phyloP scores from a whole-genome alignment of 768 basidiomycete species.

The Phaffia tasmanica region DNA sequence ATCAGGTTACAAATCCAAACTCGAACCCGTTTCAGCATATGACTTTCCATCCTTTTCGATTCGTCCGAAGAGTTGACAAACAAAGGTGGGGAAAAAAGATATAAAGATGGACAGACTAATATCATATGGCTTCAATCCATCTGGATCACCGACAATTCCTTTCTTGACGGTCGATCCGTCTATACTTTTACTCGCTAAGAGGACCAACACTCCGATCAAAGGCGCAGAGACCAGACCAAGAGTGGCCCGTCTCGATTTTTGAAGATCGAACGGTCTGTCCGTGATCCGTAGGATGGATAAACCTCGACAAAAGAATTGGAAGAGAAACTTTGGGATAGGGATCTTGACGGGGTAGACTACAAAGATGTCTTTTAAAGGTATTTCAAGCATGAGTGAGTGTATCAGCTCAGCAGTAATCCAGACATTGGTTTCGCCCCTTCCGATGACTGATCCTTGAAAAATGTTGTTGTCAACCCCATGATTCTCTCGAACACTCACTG shows the following conservation, averaged over 20 bases:
- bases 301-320: constrained; percentile 8
- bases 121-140: constrained; percentile 73
- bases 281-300: constrained; percentile 12
- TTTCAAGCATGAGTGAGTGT: neutral
- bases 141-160: constrained; percentile 66
- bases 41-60: neutral
- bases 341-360: constrained; percentile 39
- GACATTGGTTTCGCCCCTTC: too few species aligned
- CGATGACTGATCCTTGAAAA: neutral
- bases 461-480: neutral
- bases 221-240: constrained; percentile 39
- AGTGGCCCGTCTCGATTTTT: constrained; percentile 6
- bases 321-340: constrained; percentile 32
- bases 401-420: too few species aligned
- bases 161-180: constrained; percentile 47
- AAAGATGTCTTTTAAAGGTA: constrained; percentile 31
- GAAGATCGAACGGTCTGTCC: neutral
- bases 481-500: constrained; percentile 32
- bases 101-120: constrained; percentile 42
- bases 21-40: neutral
- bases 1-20: too few species aligned
- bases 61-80: neutral
- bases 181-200: constrained; percentile 40
- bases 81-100: neutral
- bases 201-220: constrained; percentile 40